A percentile compares a stretch with the other conserved stretches of the same genome.
phyloP scores from a whole-genome alignment of 257 asterid species.

The Solanum clarkiae region DNA sequence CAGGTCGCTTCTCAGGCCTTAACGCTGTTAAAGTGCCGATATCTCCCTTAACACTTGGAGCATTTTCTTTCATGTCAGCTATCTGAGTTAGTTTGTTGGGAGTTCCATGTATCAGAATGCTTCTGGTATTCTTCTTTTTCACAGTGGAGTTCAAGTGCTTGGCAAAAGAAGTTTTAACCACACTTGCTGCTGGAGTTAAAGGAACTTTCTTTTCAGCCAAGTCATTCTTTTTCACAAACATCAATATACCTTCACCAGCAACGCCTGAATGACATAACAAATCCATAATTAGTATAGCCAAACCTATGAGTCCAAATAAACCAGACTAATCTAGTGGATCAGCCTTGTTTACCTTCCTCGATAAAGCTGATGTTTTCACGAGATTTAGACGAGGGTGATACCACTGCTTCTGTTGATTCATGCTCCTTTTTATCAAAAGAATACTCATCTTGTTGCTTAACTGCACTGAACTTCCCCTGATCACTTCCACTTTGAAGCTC shows the following conservation, averaged over 20 bases:
- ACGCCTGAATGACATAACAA: constrained; percentile 4
- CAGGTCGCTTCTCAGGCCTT: constrained; percentile 47
- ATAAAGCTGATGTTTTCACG: not conserved
- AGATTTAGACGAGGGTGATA: not conserved
- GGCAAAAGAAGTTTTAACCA: constrained; percentile 1
- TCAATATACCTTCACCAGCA: not conserved
- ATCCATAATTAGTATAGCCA: not conserved
- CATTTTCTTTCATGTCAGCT: constrained; percentile 62
- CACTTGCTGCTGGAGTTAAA: not conserved
- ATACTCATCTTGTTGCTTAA: not conserved
- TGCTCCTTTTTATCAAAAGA: constrained; percentile 6
- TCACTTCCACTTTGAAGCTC: constrained; percentile 17
- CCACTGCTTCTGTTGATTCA: constrained; percentile 1
- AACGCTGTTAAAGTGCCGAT: constrained; percentile 25
- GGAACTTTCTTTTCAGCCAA: not conserved
- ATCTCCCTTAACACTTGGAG: constrained; percentile 16
- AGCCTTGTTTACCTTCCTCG: not conserved
- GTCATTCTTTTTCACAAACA: constrained; percentile 2
- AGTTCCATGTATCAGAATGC: constrained; percentile 60
- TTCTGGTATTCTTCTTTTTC: constrained; percentile 28
- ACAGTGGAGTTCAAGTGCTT: not conserved
- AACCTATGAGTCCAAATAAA: not conserved
- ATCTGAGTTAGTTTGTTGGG: constrained; percentile 29
- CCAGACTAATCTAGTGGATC: not conserved
- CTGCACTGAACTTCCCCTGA: not conserved